Base-by-base conservation (phyloP, 2,329 filamentous ascomycete species). In the Aureobasidium lini region DNA sequence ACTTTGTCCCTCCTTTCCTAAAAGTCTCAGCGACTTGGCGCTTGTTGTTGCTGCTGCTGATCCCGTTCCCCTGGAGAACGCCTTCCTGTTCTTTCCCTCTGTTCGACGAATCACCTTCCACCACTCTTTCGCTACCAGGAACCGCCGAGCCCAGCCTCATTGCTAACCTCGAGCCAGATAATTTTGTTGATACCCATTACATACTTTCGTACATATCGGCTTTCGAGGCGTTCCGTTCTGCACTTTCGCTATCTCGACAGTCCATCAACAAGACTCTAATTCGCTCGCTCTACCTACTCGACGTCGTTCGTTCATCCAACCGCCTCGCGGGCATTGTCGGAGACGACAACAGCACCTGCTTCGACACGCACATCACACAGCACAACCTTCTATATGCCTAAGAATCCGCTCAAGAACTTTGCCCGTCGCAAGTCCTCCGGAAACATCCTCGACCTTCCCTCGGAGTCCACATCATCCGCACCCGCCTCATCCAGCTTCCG, bases 391-490 rank as follows among this genome's bases (percentile, higher is more conserved):
- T 68, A 67, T 64, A 82, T 82, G 79, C 80, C 80, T 67, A 81
- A 81, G 69, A 81, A 82, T 70, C 71, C 80, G 50, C 77, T 80
- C 54, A 82, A 81, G 64, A 63, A 63, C 61, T 81, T 82, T 66
- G 70, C 71, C 64, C 76, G 79, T 66, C 77, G 80, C 65, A 81
- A 81, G 70, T 82, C 79, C 61, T 79, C 79, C 62, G 79, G 77
- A 49, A 80, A 81, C 72, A 75, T 73, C 54, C 70, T 82, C 62
- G 80, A 82, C 57, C 50, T 66, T 32, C 63, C 64, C 31, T 43
- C 61, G 48, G 61, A 64, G 15, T 48, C 54, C 54, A 57, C 54
- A 39, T 57, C 54, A 18, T 7, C 54, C 43, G 23, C 43, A 32
- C 54, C 54, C 32, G 57, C 58, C 18, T 57, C 62, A 34, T 69